Conservation (phyloP, 768 basidiomycete species). For the Daedaleopsis sinensis region DNA sequence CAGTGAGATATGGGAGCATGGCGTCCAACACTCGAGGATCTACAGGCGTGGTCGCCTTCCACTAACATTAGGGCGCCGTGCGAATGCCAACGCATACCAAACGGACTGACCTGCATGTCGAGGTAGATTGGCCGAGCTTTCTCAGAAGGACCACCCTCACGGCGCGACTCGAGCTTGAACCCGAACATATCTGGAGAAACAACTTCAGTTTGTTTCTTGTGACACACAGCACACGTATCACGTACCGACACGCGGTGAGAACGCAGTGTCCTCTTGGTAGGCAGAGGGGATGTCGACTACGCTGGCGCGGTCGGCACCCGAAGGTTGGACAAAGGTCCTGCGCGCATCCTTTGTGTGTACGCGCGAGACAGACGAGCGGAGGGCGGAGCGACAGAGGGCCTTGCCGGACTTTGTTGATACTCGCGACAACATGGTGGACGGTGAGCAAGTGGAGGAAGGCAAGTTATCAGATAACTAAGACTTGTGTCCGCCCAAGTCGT, state of each 20-base stretch:
- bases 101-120: slow-evolving; percentile 83
- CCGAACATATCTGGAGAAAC: slow-evolving; percentile 80
- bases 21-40: slow-evolving; percentile 96
- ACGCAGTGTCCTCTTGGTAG: slow-evolving; percentile 69
- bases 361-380: slow-evolving; percentile 21
- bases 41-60: slow-evolving; percentile 93
- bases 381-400: slow-evolving; percentile 26
- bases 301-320: slow-evolving; percentile 79
- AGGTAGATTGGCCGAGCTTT: slow-evolving; percentile 92
- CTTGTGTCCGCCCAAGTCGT: background rate
- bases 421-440: slow-evolving; percentile 34
- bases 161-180: slow-evolving; percentile 73
- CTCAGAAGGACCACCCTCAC: slow-evolving; percentile 57
- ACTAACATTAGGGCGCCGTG: slow-evolving; percentile 6
- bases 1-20: slow-evolving; percentile 94
- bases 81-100: background rate
- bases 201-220: background rate
- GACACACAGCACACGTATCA: background rate
- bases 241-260: slow-evolving; percentile 71
- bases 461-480: slow-evolving; percentile 35
- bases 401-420: slow-evolving; percentile 29
- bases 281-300: slow-evolving; percentile 80
- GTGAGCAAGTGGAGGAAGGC: slow-evolving; percentile 12
- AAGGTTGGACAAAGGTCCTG: slow-evolving; percentile 78
- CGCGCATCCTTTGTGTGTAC: slow-evolving; percentile 31